Evolutionary conservation across 176 grass and related monocot genomes (phyloP), one percentile per base, ranked within the genome.

Genomic region (Saccharum spontaneum): DNA sequence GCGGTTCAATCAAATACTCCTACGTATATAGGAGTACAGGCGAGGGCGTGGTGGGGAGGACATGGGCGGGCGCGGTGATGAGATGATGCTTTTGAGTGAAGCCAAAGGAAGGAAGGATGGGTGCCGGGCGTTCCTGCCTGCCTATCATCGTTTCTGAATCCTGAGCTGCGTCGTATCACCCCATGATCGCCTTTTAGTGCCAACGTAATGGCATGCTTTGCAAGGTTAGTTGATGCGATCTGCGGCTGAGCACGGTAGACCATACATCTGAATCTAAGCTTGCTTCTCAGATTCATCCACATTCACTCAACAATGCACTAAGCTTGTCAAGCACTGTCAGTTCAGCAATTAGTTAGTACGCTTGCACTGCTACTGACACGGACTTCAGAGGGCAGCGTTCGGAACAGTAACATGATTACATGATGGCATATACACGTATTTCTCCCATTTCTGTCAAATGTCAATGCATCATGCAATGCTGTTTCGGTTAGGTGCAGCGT

Each of bases 51-150:
- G 64, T 40, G 79, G 67, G 67, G 67, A 68, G 84, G 79, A 39
- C 67, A 78, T 90, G 83, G 79, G 6, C 82, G 46, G 2, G n/a
- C 59, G n/a, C 9, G 1, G 3, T 26, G 59, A 62, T 62, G n/a
- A 20, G 83, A 83, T 7, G 72, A 77, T 50, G 60, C 81, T 87
- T 84, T 81, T 48, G 89, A 79, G 84, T 90, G 89, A 83, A 82
- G 59, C 74, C 73, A 69, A 90, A 87, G 84, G 73, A 73, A 87
- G 84, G 79, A 74, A 83, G 79, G 79, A 74, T 83, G 69, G 86
- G 60, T 50, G 46, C 20, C 17, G 23, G 33, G 15, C 7, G 45
- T 45, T 80, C 8, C 69, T 69, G 18, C 75, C 24, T 77, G 54
- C 43, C 67, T 37, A 79, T 22, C 31, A 71, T 82, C 22, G 63